These are phyloP conservation scores for Erysimum pusillum DNA, from an alignment of 441 rosid species.

Conservation along the genomic window DNA sequence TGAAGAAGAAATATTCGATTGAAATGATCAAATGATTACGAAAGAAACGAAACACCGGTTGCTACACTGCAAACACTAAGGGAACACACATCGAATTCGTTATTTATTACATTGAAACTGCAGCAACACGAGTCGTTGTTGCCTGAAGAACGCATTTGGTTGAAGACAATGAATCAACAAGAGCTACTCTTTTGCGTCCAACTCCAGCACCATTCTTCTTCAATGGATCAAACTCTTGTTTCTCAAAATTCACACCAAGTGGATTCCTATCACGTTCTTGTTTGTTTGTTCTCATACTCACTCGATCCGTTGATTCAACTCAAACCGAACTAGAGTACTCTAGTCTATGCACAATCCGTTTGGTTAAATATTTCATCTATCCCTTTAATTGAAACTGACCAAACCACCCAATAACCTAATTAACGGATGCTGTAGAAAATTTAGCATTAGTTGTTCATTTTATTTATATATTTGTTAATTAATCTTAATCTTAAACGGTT, in stretches of 20 bases:
- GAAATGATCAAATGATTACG: constrained; percentile 24
- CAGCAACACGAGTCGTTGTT: constrained; percentile 51
- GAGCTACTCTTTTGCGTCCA: constrained; percentile 57
- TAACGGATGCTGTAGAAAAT: too few relatives aligned
- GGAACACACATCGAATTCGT: constrained; percentile 9
- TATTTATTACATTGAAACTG: constrained; percentile 50
- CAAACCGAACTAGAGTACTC: too few relatives aligned
- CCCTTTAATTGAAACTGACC: too few relatives aligned
- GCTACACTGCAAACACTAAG: constrained; percentile 21
- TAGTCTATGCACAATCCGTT: too few relatives aligned
- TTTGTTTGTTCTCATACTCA: constrained; percentile 65
- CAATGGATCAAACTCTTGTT: constrained; percentile 50
- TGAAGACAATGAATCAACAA: constrained; percentile 39
- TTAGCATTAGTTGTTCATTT: too few relatives aligned
- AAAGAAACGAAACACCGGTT: constrained; percentile 29
- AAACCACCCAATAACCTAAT: too few relatives aligned
- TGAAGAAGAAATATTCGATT: constrained; percentile 16
- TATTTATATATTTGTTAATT: too few relatives aligned
- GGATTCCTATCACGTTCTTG: constrained; percentile 56
- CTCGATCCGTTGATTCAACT: constrained; percentile 76
- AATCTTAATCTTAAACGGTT: too few relatives aligned
- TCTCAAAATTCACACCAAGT: constrained; percentile 48
- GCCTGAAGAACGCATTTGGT: constrained; percentile 45
- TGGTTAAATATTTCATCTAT: too few relatives aligned
- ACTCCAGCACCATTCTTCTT: constrained; percentile 48